Percentiles rank a stretch among this genome's conserved stretches.
These are phyloP conservation scores for Alternaria hordeiaustralica DNA, from an alignment of 2,329 filamentous ascomycete genomes.

Conservation along the genomic window DNA sequence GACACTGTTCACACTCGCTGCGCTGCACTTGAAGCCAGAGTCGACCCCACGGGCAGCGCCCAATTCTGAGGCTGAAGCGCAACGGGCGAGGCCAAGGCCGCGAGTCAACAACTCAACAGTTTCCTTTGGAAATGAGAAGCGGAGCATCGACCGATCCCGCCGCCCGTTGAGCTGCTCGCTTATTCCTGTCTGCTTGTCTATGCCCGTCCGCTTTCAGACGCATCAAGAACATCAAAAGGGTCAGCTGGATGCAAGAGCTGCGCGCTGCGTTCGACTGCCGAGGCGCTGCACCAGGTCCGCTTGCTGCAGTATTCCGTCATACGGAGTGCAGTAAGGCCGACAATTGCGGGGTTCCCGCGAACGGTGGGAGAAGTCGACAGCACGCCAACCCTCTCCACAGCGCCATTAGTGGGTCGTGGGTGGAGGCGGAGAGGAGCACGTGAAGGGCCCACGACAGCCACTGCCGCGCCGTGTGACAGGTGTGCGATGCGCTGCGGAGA, in stretches of 20 bases:
- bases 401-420: conserved; percentile 14
- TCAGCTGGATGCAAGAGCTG: not conserved
- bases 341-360: conserved; percentile 26
- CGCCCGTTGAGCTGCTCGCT: conserved; percentile 11
- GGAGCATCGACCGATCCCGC: conserved; percentile 23
- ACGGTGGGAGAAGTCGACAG: conserved; percentile 13
- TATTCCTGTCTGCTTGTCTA: not conserved
- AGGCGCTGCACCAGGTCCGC: conserved; percentile 9
- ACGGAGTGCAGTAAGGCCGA: conserved; percentile 7
- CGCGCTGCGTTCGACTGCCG: conserved; percentile 9
- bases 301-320: conserved; percentile 25
- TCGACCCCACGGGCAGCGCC: conserved; percentile 4
- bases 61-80: conserved; percentile 15
- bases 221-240: not conserved
- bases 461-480: conserved; percentile 1
- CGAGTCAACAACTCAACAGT: conserved; percentile 37
- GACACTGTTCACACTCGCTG: not conserved
- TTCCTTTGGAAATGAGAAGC: conserved; percentile 29
- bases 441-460: conserved; percentile 7
- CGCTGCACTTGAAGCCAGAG: not conserved
- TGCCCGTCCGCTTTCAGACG: conserved; percentile 2
- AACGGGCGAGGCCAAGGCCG: conserved; percentile 24
- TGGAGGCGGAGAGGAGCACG: conserved; percentile 17
- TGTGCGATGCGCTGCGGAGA: conserved; percentile 4
- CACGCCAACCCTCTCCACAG: conserved; percentile 17